Evolutionary conservation across 805 yeast genomes (phyloP).

Genomic region (Wickerhamomyces mucosus): DNA sequence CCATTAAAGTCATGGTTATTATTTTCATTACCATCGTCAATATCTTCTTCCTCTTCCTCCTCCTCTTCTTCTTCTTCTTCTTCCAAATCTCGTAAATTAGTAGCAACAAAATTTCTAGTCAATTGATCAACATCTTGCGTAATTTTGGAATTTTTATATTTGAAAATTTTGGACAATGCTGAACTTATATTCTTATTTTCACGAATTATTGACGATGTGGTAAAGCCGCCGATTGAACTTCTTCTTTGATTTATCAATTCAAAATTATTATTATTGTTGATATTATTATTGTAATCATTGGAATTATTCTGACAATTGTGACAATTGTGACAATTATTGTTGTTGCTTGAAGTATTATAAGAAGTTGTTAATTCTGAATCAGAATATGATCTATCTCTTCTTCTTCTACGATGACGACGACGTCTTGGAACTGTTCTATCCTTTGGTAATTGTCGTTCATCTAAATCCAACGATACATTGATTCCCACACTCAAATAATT

Average conservation of each 20-base stretch:
- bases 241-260: no score
- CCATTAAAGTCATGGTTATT: no score
- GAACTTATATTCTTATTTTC: no score
- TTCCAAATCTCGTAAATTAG: not conserved
- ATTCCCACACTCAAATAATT: constrained; percentile 63
- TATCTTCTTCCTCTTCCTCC: constrained; percentile 13
- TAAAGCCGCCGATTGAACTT: not conserved
- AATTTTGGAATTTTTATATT: no score
- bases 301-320: no score
- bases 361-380: constrained; percentile 16
- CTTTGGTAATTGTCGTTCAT: constrained; percentile 59
- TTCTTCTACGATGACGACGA: constrained; percentile 35
- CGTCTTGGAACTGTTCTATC: constrained; percentile 78
- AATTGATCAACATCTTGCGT: constrained; percentile 7
- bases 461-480: constrained; percentile 71
- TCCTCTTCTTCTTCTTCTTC: constrained; percentile 2
- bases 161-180: no score
- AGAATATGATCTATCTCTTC: constrained; percentile 19
- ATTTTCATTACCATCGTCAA: constrained; percentile 15
- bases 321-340: no score
- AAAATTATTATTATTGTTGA: no score
- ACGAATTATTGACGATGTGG: constrained; percentile 8
- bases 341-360: no score
- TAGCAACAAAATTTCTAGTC: constrained; percentile 2
- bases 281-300: no score